Conservation (phyloP, 441 rosid genomes). For the Daphne laureola region DNA sequence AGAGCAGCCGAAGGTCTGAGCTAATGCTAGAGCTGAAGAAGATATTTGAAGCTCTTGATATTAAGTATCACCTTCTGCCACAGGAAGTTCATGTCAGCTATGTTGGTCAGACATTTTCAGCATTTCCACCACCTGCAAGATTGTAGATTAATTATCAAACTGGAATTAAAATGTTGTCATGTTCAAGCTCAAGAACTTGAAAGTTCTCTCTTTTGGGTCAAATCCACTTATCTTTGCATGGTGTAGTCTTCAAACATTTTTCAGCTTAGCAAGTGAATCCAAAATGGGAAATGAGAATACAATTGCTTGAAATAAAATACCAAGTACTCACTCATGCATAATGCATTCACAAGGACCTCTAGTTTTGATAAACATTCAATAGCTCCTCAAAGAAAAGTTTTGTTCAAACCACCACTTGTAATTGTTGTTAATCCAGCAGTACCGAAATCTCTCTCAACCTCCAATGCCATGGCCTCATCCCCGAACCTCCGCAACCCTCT, state of each 20-base stretch:
- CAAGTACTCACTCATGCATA: too few relatives aligned
- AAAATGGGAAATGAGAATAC: too few relatives aligned
- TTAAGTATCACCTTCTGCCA: constrained; percentile 29
- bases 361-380: too few relatives aligned
- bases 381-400: too few relatives aligned
- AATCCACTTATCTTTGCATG: too few relatives aligned
- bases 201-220: too few relatives aligned
- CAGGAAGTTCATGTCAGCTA: constrained; percentile 25
- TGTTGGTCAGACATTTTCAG: constrained; percentile 9
- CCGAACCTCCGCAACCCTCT: constrained; percentile 60
- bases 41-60: constrained; percentile 28
- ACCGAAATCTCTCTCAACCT: constrained; percentile 43
- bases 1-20: constrained; percentile 29
- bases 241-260: too few relatives aligned
- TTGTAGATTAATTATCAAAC: constrained; percentile 7
- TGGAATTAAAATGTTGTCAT: too few relatives aligned
- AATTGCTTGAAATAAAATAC: too few relatives aligned
- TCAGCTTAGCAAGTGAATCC: too few relatives aligned
- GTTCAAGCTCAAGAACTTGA: too few relatives aligned
- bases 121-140: constrained; percentile 13
- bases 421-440: constrained; percentile 13
- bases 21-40: constrained; percentile 34
- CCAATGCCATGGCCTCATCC: constrained; percentile 38
- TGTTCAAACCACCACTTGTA: constrained; percentile 16
- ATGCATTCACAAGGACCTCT: too few relatives aligned